These are phyloP conservation scores for Aspergillus awamori DNA, from an alignment of 2,329 filamentous ascomycete genomes.

Conservation along the genomic window DNA sequence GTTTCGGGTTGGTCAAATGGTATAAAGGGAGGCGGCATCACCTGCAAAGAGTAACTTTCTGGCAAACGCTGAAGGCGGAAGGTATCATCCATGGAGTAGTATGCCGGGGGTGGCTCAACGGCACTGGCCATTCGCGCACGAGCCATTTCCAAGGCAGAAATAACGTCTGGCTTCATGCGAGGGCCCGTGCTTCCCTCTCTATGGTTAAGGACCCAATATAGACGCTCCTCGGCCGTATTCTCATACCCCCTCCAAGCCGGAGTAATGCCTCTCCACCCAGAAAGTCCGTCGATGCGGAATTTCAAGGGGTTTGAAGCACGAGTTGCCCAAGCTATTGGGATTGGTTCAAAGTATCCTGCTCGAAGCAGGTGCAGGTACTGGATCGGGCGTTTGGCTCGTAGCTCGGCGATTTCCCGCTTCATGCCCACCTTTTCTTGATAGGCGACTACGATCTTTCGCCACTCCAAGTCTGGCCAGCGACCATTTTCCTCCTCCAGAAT, in stretches of 20 bases:
- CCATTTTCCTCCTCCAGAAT: conserved; percentile 5
- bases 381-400: not conserved
- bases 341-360: conserved; percentile 11
- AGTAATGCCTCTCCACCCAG: conserved; percentile 7
- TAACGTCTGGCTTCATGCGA: conserved; percentile 6
- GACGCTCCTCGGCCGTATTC: conserved; percentile 8
- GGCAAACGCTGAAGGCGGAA: conserved; percentile 1
- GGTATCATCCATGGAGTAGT: conserved; percentile 1
- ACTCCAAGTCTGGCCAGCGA: conserved; percentile 1
- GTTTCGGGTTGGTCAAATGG: not conserved
- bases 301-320: conserved; percentile 8
- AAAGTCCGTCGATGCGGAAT: conserved; percentile 2
- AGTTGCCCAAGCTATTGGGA: conserved; percentile 5
- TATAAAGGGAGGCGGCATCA: conserved; percentile 6
- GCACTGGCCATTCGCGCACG: conserved; percentile 3
- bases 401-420: not conserved
- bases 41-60: conserved; percentile 5
- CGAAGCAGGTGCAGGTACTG: conserved; percentile 10
- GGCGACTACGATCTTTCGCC: not conserved
- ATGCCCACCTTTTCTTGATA: conserved; percentile 7
- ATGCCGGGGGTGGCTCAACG: conserved; percentile 6
- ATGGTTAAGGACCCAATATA: conserved; percentile 13
- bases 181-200: not conserved
- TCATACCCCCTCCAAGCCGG: conserved; percentile 11
- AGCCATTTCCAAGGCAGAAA: conserved; percentile 5